Conservation (phyloP, 2,329 filamentous ascomycete genomes). For the Leptographium wingfieldii region DNA sequence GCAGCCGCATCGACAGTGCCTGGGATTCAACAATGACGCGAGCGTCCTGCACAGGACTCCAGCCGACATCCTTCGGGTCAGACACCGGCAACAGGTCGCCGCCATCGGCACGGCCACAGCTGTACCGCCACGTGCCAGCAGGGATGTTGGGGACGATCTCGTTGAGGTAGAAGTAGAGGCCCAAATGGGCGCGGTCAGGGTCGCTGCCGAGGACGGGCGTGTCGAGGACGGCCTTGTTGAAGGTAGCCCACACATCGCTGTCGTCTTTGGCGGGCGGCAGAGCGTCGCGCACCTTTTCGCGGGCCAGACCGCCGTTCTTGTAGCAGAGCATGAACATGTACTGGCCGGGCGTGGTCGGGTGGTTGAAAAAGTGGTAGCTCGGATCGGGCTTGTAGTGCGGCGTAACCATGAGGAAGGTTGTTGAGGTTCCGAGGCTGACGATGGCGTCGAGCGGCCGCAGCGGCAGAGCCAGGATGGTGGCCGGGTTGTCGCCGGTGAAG, state of each 20-base stretch:
- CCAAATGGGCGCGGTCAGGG: constrained; percentile 59
- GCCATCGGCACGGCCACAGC: constrained; percentile 40
- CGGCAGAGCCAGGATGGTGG: constrained; percentile 84
- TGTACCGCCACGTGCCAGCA: constrained; percentile 78
- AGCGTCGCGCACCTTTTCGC: constrained; percentile 76
- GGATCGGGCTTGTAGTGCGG: constrained; percentile 82
- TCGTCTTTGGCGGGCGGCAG: constrained; percentile 40
- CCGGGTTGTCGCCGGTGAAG: constrained; percentile 92
- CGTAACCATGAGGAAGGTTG: constrained; percentile 95
- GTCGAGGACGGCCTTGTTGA: constrained; percentile 60
- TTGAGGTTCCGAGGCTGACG: constrained; percentile 86
- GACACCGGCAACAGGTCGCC: constrained; percentile 29
- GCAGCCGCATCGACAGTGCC: constrained; percentile 77
- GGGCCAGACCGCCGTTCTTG: constrained; percentile 91
- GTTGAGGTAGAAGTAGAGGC: constrained; percentile 87
- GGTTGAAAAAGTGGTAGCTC: constrained; percentile 95
- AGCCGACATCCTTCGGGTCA: background rate
- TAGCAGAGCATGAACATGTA: constrained; percentile 99
- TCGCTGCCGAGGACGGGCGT: constrained; percentile 57
- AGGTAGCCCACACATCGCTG: constrained; percentile 57
- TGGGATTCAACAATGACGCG: constrained; percentile 90
- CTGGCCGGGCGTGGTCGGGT: constrained; percentile 76
- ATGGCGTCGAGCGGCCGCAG: constrained; percentile 83
- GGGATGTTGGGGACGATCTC: constrained; percentile 91
- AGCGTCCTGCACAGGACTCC: constrained; percentile 50